Conservation (phyloP, 805 yeast species). For the Spathaspora hagerdaliae region DNA sequence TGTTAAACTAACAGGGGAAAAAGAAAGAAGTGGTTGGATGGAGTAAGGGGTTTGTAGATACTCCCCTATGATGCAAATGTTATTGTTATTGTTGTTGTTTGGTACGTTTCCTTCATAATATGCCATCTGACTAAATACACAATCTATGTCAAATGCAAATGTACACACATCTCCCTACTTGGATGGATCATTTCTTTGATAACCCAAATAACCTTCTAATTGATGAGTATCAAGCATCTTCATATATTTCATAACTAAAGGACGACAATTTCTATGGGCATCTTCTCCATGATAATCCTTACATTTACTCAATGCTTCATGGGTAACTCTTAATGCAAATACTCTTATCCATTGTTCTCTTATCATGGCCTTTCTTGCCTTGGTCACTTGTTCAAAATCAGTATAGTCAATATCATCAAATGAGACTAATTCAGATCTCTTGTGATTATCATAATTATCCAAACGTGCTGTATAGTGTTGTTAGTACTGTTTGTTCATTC, state of each 20-base stretch:
- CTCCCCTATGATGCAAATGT: too few species aligned
- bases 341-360: conserved; percentile 79
- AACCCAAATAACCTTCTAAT: conserved; percentile 73
- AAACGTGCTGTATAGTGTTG: conserved; percentile 15
- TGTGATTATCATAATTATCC: conserved; percentile 37
- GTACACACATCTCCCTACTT: conserved; percentile 26
- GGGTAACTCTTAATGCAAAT: conserved; percentile 61
- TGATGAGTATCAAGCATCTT: conserved; percentile 69
- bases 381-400: conserved; percentile 55
- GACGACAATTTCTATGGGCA: conserved; percentile 70
- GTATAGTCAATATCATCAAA: conserved; percentile 80
- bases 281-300: conserved; percentile 53
- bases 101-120: too few species aligned
- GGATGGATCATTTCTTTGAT: conserved; percentile 84
- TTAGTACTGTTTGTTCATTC: conserved; percentile 1
- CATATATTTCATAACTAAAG: conserved; percentile 71
- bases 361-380: conserved; percentile 73
- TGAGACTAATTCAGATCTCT: conserved; percentile 68
- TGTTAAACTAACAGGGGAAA: too few species aligned
- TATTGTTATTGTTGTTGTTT: too few species aligned
- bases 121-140: too few species aligned
- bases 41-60: too few species aligned
- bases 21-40: too few species aligned
- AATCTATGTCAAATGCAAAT: too few species aligned
- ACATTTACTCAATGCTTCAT: conserved; percentile 75